These are phyloP conservation scores for Pichia phayaonensis DNA, from an alignment of 805 yeast genomes.

Conservation along the genomic window DNA sequence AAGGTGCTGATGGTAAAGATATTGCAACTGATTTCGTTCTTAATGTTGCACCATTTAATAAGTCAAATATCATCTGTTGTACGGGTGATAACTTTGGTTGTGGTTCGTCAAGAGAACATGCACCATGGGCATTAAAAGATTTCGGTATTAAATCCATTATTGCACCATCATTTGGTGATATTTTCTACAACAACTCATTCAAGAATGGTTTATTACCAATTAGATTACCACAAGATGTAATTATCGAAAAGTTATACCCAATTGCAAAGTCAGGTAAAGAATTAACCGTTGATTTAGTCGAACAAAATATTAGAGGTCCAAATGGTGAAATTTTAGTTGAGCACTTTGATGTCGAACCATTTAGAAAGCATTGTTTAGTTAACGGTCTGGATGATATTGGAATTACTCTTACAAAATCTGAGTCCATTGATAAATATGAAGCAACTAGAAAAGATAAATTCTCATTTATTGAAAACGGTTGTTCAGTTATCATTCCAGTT, in stretches of 20 bases:
- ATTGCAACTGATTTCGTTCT: constrained; percentile 84
- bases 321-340: constrained; percentile 70
- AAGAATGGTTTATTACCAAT: constrained; percentile 94
- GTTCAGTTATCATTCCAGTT: constrained; percentile 50
- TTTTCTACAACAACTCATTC: constrained; percentile 94
- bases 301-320: constrained; percentile 66
- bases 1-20: constrained; percentile 62
- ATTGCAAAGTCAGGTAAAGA: constrained; percentile 66
- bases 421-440: constrained; percentile 67
- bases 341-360: constrained; percentile 79
- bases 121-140: constrained; percentile 98
- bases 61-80: constrained; percentile 77
- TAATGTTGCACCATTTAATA: constrained; percentile 75
- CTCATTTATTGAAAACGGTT: constrained; percentile 90
- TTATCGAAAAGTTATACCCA: constrained; percentile 66
- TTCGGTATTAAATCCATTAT: constrained; percentile 93
- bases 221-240: constrained; percentile 74
- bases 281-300: constrained; percentile 77
- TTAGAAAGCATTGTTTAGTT: constrained; percentile 90
- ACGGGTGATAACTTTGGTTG: constrained; percentile 98
- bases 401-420: constrained; percentile 84
- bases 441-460: constrained; percentile 66
- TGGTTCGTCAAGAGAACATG: constrained; percentile 98
- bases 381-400: constrained; percentile 98
- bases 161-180: constrained; percentile 98